These are phyloP conservation scores for Dioszegia hungarica DNA, from an alignment of 768 basidiomycete genomes.

Conservation along the genomic window DNA sequence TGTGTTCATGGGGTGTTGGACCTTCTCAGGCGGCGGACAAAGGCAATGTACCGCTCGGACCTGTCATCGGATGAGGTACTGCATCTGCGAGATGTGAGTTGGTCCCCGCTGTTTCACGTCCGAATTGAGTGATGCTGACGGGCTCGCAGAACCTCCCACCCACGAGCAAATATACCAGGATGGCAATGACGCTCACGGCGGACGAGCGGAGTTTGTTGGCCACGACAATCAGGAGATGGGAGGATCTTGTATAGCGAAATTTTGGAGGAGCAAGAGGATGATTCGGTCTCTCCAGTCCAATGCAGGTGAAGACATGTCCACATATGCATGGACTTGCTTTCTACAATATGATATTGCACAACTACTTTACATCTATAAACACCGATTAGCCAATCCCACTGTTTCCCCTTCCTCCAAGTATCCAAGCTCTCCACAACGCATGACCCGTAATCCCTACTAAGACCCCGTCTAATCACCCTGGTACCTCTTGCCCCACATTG, in stretches of 20 bases:
- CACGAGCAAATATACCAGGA: background rate
- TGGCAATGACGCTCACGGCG: background rate
- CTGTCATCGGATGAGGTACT: background rate
- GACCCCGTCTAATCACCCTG: conserved; percentile 6
- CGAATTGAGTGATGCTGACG: background rate
- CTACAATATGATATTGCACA: no score
- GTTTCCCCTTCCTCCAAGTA: no score
- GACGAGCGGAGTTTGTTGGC: conserved; percentile 2
- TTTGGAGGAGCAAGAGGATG: background rate
- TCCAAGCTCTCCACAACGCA: no score
- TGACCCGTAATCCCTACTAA: no score
- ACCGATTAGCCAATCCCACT: no score
- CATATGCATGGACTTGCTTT: no score
- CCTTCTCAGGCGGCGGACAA: background rate
- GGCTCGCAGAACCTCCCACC: background rate
- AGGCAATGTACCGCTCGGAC: background rate
- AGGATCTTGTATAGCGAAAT: background rate
- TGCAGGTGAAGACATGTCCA: background rate
- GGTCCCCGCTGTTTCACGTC: no score
- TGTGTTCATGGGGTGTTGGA: background rate
- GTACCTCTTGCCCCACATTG: conserved; percentile 13
- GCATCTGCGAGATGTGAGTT: background rate
- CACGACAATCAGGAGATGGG: background rate
- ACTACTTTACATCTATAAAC: no score
- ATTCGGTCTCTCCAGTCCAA: no score